Conservation (phyloP, 441 rosid species). For the Breynia disticha region DNA sequence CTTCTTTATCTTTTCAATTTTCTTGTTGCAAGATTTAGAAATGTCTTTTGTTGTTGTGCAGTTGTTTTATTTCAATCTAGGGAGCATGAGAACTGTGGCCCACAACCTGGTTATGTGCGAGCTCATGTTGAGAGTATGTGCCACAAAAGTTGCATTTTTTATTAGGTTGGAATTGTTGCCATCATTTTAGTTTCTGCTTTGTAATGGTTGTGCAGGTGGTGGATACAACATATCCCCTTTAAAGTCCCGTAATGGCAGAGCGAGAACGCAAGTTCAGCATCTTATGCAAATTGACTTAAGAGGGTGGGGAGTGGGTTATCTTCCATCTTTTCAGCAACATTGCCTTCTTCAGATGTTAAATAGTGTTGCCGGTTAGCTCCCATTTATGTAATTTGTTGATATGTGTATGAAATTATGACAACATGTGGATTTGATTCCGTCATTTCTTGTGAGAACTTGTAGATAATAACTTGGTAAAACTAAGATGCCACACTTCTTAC, state of each 20-base stretch:
- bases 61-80: constrained; percentile 97
- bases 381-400: background rate
- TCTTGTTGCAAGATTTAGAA: constrained; percentile 11
- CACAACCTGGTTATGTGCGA: constrained; percentile 92
- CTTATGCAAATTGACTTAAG: constrained; percentile 96
- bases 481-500: no score
- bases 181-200: constrained; percentile 5
- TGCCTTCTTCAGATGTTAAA: constrained; percentile 98
- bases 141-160: constrained; percentile 12
- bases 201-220: constrained; percentile 49
- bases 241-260: constrained; percentile 75
- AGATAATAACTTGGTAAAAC: no score
- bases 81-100: constrained; percentile 93
- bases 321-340: constrained; percentile 91
- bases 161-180: constrained; percentile 1
- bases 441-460: no score
- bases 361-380: constrained; percentile 80
- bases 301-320: constrained; percentile 96
- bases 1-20: constrained; percentile 13
- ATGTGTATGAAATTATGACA: background rate
- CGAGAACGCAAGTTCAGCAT: constrained; percentile 91
- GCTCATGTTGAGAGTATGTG: constrained; percentile 95
- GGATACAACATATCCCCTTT: constrained; percentile 93
- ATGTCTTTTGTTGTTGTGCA: constrained; percentile 30
- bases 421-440: no score